Percentiles rank a stretch among this genome's conserved stretches.
These are phyloP conservation scores for Fusarium odoratissimum DNA, from an alignment of 2,329 filamentous ascomycete species.

Conservation along the genomic window DNA sequence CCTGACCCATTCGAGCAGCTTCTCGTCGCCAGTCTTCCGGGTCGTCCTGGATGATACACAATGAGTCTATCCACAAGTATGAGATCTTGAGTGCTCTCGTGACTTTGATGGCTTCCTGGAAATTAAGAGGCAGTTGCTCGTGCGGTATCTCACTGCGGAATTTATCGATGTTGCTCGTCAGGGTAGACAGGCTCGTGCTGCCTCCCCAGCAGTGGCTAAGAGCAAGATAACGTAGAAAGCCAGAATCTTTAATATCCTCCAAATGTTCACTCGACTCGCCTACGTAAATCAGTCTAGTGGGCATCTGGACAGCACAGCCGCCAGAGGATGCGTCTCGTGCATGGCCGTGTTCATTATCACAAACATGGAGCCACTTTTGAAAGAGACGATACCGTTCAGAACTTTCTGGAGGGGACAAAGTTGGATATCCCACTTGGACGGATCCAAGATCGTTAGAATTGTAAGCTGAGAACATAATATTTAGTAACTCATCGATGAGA, in stretches of 20 bases:
- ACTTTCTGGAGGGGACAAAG: not conserved
- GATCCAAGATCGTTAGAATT: not conserved
- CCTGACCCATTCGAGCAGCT: not conserved
- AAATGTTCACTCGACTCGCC: not conserved
- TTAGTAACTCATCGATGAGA: not conserved
- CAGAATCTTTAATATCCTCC: not conserved
- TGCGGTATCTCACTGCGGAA: not conserved
- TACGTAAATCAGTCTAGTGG: not conserved
- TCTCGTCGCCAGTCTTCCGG: slow-evolving; percentile 3
- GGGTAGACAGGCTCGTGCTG: not conserved
- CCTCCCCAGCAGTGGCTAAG: slow-evolving; percentile 22
- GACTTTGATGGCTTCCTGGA: slow-evolving; percentile 13
- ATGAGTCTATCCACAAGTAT: slow-evolving; percentile 19
- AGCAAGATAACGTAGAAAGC: not conserved
- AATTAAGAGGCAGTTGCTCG: not conserved
- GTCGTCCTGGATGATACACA: not conserved
- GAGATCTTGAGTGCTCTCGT: not conserved
- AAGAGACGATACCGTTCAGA: not conserved
- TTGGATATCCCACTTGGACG: not conserved
- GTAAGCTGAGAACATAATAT: accelerated
- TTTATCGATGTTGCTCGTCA: not conserved
- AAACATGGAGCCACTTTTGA: not conserved
- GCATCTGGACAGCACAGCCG: not conserved
- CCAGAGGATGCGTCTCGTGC: not conserved
- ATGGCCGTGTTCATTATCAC: not conserved